Percentiles rank a stretch among this genome's conserved stretches.
phyloP scores from a whole-genome alignment of 139 green algal genomes.

The Chlorella sorokiniana region DNA sequence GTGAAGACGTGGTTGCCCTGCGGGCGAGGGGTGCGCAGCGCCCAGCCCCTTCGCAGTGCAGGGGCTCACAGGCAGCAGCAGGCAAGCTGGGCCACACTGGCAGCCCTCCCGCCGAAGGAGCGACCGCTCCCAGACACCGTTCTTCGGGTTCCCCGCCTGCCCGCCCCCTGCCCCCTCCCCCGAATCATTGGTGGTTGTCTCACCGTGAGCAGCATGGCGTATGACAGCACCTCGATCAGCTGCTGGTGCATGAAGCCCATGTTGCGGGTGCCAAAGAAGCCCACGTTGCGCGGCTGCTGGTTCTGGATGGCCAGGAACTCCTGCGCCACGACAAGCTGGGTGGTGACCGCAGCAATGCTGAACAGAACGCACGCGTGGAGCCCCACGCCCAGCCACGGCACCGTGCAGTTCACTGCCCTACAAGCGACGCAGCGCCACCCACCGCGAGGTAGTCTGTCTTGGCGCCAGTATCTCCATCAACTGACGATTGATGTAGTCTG shows the following conservation, averaged over 20 bases:
- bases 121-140: no score
- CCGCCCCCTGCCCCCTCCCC: neutral
- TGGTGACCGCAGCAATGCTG: neutral
- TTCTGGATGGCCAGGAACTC: conserved; percentile 97
- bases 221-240: conserved; percentile 96
- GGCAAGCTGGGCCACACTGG: no score
- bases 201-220: conserved; percentile 96
- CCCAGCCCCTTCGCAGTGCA: no score
- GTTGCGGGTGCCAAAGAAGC: conserved; percentile 98
- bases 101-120: no score
- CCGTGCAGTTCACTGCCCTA: neutral
- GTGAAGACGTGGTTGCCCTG: conserved; percentile 98
- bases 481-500: conserved; percentile 38
- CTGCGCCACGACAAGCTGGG: conserved; percentile 54
- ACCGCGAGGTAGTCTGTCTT: conserved; percentile 72
- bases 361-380: neutral
- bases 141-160: no score
- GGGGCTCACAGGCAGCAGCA: no score
- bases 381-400: neutral
- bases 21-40: no score
- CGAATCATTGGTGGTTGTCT: neutral
- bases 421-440: neutral
- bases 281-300: conserved; percentile 88
- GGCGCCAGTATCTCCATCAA: conserved; percentile 53
- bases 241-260: conserved; percentile 99